Base-by-base conservation (phyloP, 1,139 yeast species). In the Neolecta irregularis region DNA sequence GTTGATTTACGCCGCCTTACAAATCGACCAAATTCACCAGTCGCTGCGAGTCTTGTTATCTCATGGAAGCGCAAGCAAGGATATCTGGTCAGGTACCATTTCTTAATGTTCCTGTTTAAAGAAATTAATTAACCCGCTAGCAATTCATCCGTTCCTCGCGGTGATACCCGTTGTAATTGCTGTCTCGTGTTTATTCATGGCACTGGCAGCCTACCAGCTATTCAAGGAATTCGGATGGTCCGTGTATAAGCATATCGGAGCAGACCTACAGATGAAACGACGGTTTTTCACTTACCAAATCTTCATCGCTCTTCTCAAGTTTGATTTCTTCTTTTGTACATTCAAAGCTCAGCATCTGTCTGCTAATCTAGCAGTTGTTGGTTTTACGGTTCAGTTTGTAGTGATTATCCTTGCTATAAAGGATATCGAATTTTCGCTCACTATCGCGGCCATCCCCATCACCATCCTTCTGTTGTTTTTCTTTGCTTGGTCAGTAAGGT, bases 321-420 rank as follows among this genome's bases (percentile, higher is more conserved):
- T 45, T 24, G 48, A 45, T 22, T 41, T 45, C 33, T 41, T 44
- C 37, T 44, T 44, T 38, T 44, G 35, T 33, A 31, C 8, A n/a
- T 28, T 26, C n/a, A 30, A 19, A 18, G 64, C 56, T 65, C 65
- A n/a, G n/a, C n/a, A n/a, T n/a, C n/a, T n/a, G n/a, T n/a, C n/a
- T n/a, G n/a, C n/a, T n/a, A n/a, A n/a, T n/a, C n/a, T n/a, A n/a
- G n/a, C n/a, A 53, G 65, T 67, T 43, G 49, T 67, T 30, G 73
- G 71, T 1, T 68, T 67, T 49, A 65, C 72, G 1, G 58, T 67
- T 24, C 74, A 68, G 48, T 68, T 67, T 45, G 50, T 64, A 22
- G 69, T 66, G 26, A 65, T 68, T 37, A 65, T 67, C 55, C 54
- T 65, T 23, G 53, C 63, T 36, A 56, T 54, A 34, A 48, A 51